These are phyloP conservation scores for Imleria badia DNA, from an alignment of 768 basidiomycete species.

Conservation along the genomic window DNA sequence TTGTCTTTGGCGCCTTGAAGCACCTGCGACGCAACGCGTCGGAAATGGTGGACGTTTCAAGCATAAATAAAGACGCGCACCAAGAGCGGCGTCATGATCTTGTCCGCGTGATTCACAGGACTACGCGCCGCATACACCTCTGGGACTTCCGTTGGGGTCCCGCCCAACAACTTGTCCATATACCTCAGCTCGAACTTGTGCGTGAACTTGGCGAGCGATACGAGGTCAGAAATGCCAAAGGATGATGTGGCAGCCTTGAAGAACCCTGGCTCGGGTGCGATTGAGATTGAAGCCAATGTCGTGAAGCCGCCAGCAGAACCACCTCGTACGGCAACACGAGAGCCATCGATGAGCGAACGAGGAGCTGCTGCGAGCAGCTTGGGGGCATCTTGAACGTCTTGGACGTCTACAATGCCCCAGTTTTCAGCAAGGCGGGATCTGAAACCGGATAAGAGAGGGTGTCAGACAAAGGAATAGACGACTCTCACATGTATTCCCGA, in stretches of 20 bases:
- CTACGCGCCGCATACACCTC: constrained; percentile 60
- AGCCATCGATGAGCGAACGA: constrained; percentile 57
- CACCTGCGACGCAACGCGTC: constrained; percentile 41
- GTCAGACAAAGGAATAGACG: neutral
- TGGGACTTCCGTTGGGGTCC: constrained; percentile 49
- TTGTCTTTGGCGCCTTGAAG: constrained; percentile 65
- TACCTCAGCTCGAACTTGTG: constrained; percentile 73
- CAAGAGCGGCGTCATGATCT: constrained; percentile 62
- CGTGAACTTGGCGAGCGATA: constrained; percentile 54
- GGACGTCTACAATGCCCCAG: constrained; percentile 77
- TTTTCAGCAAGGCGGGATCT: constrained; percentile 51
- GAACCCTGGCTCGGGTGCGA: constrained; percentile 39
- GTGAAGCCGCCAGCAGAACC: constrained; percentile 76
- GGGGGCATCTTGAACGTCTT: constrained; percentile 61
- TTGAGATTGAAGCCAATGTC: constrained; percentile 48
- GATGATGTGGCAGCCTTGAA: constrained; percentile 62
- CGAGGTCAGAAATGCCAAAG: constrained; percentile 72
- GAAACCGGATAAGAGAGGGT: constrained; percentile 15
- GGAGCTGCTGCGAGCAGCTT: constrained; percentile 45
- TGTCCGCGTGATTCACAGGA: constrained; percentile 59
- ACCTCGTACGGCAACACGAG: constrained; percentile 69
- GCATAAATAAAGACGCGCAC: constrained; percentile 36
- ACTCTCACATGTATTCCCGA: constrained; percentile 52
- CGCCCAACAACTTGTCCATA: constrained; percentile 63
- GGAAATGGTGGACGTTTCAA: neutral